Conservation (phyloP, 345 rosid genomes). For the Kandelia obovata region DNA sequence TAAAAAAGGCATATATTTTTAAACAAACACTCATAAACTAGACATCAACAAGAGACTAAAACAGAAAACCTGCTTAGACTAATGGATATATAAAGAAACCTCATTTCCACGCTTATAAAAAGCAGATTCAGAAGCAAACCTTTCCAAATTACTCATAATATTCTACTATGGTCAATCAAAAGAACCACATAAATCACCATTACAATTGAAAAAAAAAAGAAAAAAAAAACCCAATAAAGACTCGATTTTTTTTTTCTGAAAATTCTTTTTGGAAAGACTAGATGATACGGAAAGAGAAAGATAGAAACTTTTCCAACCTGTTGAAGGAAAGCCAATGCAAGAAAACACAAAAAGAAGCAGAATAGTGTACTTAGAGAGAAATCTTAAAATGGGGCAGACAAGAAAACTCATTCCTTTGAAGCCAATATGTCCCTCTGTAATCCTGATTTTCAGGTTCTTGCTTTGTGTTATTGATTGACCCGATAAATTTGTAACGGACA, state of each 20-base stretch:
- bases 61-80: neutral
- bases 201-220: neutral
- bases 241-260: neutral
- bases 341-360: constrained; percentile 41
- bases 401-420: constrained; percentile 36
- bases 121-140: constrained; percentile 13
- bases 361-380: constrained; percentile 25
- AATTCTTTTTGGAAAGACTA: neutral
- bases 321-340: constrained; percentile 34
- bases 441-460: neutral
- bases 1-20: neutral
- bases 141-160: neutral
- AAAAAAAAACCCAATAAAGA: neutral
- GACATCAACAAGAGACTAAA: constrained; percentile 4
- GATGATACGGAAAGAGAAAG: neutral
- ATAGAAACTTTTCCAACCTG: constrained; percentile 42
- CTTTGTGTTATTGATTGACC: neutral
- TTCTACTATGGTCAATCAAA: no score
- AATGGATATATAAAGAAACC: constrained; percentile 4
- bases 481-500: neutral
- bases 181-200: constrained; percentile 1
- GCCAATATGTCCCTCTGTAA: constrained; percentile 8
- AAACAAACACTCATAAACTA: neutral
- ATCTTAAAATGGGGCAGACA: constrained; percentile 22
- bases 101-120: constrained; percentile 11